Evolutionary conservation across 192 early-diverging fungal species (phyloP).

Genomic region (Podila clonocystis): DNA sequence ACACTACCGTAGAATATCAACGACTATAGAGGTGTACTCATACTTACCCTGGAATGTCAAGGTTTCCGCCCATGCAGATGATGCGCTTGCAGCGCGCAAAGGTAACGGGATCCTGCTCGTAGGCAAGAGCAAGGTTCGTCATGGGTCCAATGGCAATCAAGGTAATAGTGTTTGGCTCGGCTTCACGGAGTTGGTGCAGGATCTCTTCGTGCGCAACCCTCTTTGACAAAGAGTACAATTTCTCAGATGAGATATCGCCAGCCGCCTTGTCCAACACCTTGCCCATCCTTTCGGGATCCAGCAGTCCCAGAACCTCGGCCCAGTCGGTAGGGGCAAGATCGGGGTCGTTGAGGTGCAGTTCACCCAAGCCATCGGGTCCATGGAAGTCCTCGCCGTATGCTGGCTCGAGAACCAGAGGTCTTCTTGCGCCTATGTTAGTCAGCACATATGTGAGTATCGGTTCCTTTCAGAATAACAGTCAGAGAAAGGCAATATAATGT

Average conservation of each 20-base stretch:
- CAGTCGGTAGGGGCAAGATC: constrained; percentile 44
- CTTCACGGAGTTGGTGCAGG: constrained; percentile 50
- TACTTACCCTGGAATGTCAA: constrained; percentile 24
- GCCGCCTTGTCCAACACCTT: constrained; percentile 22
- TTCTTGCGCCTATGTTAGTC: constrained; percentile 30
- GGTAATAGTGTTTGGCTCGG: constrained; percentile 54
- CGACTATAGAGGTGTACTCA: not conserved
- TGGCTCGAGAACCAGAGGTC: constrained; percentile 36
- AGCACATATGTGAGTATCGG: not conserved
- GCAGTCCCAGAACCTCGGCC: constrained; percentile 21
- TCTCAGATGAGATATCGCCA: constrained; percentile 13
- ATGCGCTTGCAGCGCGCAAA: constrained; percentile 58
- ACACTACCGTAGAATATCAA: too few species aligned
- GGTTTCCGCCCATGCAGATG: constrained; percentile 58
- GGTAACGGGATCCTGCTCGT: constrained; percentile 50
- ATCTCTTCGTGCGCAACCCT: constrained; percentile 56
- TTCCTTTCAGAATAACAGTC: too few species aligned
- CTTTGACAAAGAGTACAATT: constrained; percentile 42
- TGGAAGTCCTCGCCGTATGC: constrained; percentile 57
- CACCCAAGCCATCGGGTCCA: constrained; percentile 58
- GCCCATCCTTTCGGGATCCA: constrained; percentile 32
- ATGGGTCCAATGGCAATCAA: constrained; percentile 60
- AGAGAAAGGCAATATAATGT: too few species aligned
- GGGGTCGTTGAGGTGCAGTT: constrained; percentile 46
- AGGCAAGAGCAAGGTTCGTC: constrained; percentile 59